Evolutionary conservation across 345 rosid genomes (phyloP), one percentile per base, ranked within the genome.

Genomic region (Kernera saxatilis): DNA sequence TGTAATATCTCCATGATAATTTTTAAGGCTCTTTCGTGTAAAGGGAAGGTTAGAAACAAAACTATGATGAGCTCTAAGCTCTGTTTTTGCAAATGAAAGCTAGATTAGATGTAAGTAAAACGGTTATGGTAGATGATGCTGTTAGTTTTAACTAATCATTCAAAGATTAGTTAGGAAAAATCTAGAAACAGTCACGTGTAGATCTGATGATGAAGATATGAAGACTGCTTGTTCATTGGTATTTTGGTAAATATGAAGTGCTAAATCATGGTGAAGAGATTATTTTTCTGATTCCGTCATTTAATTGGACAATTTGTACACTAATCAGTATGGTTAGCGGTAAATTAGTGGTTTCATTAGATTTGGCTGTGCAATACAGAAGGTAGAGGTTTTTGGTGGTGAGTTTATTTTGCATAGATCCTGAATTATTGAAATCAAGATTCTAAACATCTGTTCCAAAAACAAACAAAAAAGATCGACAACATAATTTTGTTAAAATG

Each of bases 1-100:
- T 89, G 96, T 82, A 76, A 46, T 48, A 18, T 19, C 36, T 59
- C 22, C 30, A 69, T 6, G 27, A 45, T 52, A 39, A 35, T 12
- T 39, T 30, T 10, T 49, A 15, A 55, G 40, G 60, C 37, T 61
- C 10, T 25, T 49, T 64, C 15, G 37, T 67, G 72, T 67, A 44
- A 68, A 54, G 53, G 29, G 43, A 11, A 52, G 14, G 21, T 53
- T 26, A 18, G 48, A 49, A 49, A 49, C 35, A 36, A 23, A 9
- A 39, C 52, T 19, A 53, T 41, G n/a, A 67, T 67, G 41, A 29
- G 72, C 41, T 17, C 39, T 39, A 51, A 66, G 49, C 49, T 35
- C 59, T 50, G 46, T 37, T 39, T 46, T 40, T 15, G 71, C n/a
- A 18, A 29, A 67, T 19, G 21, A 27, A 17, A 54, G 40, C 5